These are phyloP conservation scores for Solanum peruvianum DNA, from an alignment of 257 asterid genomes.

Conservation along the genomic window DNA sequence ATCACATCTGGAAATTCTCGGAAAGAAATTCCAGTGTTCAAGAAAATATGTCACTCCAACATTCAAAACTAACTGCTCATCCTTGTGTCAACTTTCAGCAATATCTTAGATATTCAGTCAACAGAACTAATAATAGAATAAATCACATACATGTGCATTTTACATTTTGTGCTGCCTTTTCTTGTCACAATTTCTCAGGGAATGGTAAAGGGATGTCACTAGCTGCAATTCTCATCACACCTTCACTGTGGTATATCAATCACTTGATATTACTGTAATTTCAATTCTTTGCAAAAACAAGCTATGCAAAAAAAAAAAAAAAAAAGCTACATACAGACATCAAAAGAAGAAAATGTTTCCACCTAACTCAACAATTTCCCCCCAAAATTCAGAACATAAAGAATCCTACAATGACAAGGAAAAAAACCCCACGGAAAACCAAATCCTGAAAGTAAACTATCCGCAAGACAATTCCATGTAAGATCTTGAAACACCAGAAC, in stretches of 20 bases:
- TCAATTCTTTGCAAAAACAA: not conserved
- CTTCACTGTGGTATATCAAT: not conserved
- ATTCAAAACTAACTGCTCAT: not conserved
- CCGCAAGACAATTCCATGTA: not conserved
- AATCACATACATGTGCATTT: not conserved
- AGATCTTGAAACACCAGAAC: not conserved
- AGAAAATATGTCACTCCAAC: not conserved
- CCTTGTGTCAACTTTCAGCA: not conserved
- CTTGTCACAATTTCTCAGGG: not conserved
- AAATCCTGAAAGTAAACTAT: not conserved
- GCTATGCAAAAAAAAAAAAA: not conserved
- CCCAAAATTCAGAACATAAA: not conserved
- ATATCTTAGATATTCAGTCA: not conserved
- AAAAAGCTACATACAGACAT: not conserved
- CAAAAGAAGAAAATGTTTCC: not conserved
- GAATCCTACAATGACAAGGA: not conserved
- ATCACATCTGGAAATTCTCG: not conserved
- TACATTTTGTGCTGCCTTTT: not conserved
- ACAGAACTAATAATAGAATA: not conserved
- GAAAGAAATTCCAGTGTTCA: not conserved
- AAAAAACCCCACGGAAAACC: not conserved
- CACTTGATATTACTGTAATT: not conserved
- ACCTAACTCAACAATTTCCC: not conserved
- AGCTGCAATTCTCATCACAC: not conserved
- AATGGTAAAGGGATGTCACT: not conserved